These are phyloP conservation scores for Aspergillus olivimuriae DNA, from an alignment of 495 filamentous ascomycete genomes.

Conservation along the genomic window DNA sequence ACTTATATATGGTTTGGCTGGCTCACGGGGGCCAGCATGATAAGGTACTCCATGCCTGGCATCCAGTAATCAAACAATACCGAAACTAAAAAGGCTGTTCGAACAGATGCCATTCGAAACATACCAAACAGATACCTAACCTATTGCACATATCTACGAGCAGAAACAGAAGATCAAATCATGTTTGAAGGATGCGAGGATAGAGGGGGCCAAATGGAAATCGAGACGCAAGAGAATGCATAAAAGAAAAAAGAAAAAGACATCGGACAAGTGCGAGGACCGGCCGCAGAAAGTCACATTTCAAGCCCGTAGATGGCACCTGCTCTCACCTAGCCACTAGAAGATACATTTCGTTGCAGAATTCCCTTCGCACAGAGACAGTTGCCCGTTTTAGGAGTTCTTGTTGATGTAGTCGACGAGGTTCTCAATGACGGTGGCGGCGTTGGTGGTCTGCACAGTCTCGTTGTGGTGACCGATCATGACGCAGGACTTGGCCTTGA, in stretches of 20 bases:
- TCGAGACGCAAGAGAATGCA: constrained; percentile 2
- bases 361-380: background rate
- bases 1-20: background rate
- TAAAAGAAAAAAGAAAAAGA: background rate
- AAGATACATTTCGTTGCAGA: constrained; percentile 3
- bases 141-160: constrained; percentile 21
- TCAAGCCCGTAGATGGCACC: constrained; percentile 6
- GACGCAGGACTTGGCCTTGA: constrained; percentile 78
- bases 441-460: constrained; percentile 46
- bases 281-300: constrained; percentile 1
- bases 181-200: constrained; percentile 4
- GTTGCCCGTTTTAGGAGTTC: constrained; percentile 21
- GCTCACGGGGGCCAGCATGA: too few species aligned
- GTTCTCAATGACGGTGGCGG: constrained; percentile 34
- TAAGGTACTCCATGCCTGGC: too few species aligned
- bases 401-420: constrained; percentile 42
- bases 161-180: too few species aligned
- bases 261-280: constrained; percentile 1
- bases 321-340: background rate
- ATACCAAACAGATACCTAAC: too few species aligned
- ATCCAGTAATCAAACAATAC: too few species aligned
- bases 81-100: too few species aligned
- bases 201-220: constrained; percentile 1
- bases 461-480: constrained; percentile 83
- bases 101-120: too few species aligned